Conservation (phyloP, 2,329 filamentous ascomycete genomes). For the Alternaria novae-zelandiae region DNA sequence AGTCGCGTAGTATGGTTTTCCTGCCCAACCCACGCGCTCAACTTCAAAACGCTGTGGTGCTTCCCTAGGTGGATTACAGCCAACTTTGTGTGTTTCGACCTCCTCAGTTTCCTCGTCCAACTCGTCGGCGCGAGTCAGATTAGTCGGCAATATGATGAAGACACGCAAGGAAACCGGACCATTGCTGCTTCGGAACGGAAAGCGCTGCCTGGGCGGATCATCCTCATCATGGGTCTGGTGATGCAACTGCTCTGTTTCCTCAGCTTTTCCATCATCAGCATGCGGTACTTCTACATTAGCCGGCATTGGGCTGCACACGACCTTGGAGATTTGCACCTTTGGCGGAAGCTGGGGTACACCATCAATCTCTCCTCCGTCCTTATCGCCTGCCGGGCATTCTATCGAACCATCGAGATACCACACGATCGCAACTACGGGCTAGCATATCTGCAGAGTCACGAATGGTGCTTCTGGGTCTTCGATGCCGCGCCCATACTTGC, state of each 20-base stretch:
- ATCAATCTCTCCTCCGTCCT: constrained; percentile 42
- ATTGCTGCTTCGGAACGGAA: constrained; percentile 46
- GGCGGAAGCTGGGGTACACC: constrained; percentile 42
- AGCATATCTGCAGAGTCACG: constrained; percentile 58
- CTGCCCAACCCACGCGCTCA: constrained; percentile 47
- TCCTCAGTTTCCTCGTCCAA: constrained; percentile 58
- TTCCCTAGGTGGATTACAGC: constrained; percentile 54
- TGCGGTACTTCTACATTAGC: constrained; percentile 45
- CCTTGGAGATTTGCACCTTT: constrained; percentile 45
- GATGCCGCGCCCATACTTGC: constrained; percentile 58
- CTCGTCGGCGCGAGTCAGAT: constrained; percentile 53
- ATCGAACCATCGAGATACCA: constrained; percentile 61
- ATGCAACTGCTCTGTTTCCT: constrained; percentile 60
- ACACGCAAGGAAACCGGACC: constrained; percentile 47
- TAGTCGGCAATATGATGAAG: constrained; percentile 39
- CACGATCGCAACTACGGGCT: constrained; percentile 54
- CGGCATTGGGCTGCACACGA: constrained; percentile 38
- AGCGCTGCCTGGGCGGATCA: constrained; percentile 38
- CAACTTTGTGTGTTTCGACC: constrained; percentile 57
- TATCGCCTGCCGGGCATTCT: constrained; percentile 58
- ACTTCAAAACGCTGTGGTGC: constrained; percentile 53
- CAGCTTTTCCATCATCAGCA: constrained; percentile 54
- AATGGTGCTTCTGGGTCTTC: constrained; percentile 62
- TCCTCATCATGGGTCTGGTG: constrained; percentile 56
- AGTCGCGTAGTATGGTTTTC: constrained; percentile 54